Percentiles rank a stretch among this genome's conserved stretches.
Evolutionary conservation across 768 basidiomycete species (phyloP).

Genomic region (Lanmaoa pseudosensibilis): DNA sequence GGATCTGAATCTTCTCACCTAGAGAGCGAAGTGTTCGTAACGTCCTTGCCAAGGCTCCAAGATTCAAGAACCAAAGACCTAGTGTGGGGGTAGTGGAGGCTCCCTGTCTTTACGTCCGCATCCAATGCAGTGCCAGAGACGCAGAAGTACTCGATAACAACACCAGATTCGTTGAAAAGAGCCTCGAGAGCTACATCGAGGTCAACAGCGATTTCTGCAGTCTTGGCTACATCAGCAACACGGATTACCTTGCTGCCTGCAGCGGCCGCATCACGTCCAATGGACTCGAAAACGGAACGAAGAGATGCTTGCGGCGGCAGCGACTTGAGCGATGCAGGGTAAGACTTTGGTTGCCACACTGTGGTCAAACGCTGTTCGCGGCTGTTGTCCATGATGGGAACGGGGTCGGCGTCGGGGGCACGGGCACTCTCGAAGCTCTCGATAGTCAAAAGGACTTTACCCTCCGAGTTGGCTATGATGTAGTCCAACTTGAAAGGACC

Average conservation of each 20-base stretch:
- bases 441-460: slow-evolving; percentile 34
- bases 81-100: slow-evolving; percentile 11
- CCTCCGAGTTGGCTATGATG: slow-evolving; percentile 30
- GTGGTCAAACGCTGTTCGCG: slow-evolving; percentile 33
- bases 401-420: slow-evolving; percentile 30
- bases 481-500: slow-evolving; percentile 29
- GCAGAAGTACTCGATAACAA: slow-evolving; percentile 21
- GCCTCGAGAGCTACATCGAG: slow-evolving; percentile 19
- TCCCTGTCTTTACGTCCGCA: slow-evolving; percentile 25
- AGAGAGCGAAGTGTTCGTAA: background rate
- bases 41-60: slow-evolving; percentile 15
- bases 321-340: slow-evolving; percentile 21
- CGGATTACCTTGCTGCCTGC: slow-evolving; percentile 26
- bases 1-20: slow-evolving; percentile 15
- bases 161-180: slow-evolving; percentile 15
- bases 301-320: slow-evolving; percentile 5
- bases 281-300: slow-evolving; percentile 16
- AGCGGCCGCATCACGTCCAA: slow-evolving; percentile 16
- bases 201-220: slow-evolving; percentile 14
- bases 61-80: slow-evolving; percentile 22
- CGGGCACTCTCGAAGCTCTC: slow-evolving; percentile 35
- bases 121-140: slow-evolving; percentile 20
- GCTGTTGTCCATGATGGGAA: slow-evolving; percentile 25
- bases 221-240: slow-evolving; percentile 25
- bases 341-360: slow-evolving; percentile 32